Conservation (phyloP, 176 grass and related monocot genomes). For the Chloris gayana region DNA sequence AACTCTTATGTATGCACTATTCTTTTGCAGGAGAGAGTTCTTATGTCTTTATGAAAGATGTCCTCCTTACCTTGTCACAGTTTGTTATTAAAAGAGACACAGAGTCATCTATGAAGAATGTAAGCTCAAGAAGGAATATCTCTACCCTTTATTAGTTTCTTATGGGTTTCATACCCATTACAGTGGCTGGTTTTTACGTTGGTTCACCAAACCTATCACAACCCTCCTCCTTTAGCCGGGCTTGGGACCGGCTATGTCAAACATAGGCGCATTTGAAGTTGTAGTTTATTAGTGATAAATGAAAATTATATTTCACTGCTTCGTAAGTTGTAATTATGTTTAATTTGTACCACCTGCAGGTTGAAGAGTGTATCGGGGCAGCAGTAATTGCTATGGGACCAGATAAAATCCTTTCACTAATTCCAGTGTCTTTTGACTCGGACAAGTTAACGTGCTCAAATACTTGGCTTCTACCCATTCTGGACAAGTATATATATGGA, state of each 20-base stretch:
- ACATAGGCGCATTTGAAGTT: too few species aligned
- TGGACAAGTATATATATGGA: constrained; percentile 75
- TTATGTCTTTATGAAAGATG: constrained; percentile 80
- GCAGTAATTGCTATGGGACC: constrained; percentile 80
- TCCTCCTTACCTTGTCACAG: constrained; percentile 71
- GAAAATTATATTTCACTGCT: background rate
- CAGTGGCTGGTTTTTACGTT: background rate
- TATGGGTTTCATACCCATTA: too few species aligned
- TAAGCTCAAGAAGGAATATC: constrained; percentile 45
- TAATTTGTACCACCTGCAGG: constrained; percentile 49
- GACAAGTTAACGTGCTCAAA: constrained; percentile 70
- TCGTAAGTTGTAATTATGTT: constrained; percentile 16
- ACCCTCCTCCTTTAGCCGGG: too few species aligned
- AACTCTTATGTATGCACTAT: constrained; percentile 11
- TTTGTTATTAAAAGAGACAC: constrained; percentile 46
- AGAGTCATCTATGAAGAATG: constrained; percentile 50
- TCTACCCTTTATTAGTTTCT: constrained; percentile 13
- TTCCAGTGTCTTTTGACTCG: constrained; percentile 72
- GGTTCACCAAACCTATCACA: background rate
- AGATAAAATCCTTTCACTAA: constrained; percentile 70
- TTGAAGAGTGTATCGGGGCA: constrained; percentile 87
- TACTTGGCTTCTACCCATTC: constrained; percentile 87
- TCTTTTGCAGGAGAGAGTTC: constrained; percentile 61
- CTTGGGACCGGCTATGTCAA: too few species aligned
- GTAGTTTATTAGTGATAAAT: background rate